Evolutionary conservation across 345 rosid species (phyloP).

Genomic region (Populus euphratica): DNA sequence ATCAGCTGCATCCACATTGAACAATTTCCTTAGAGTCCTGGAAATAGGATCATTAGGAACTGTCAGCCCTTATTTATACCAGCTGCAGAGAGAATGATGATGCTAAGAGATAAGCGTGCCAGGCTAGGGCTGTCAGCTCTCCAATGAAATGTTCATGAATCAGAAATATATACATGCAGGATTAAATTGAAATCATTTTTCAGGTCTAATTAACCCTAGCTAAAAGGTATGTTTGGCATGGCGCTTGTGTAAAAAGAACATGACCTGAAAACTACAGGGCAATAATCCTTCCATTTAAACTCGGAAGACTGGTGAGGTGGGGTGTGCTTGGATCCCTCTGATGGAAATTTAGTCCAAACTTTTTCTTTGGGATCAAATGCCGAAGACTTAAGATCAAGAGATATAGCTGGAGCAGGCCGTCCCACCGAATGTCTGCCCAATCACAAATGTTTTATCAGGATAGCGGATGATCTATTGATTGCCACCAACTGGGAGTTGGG

Average conservation of each 20-base stretch:
- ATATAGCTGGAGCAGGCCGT: constrained; percentile 80
- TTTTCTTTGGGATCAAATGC: constrained; percentile 93
- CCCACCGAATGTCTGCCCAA: constrained; percentile 80
- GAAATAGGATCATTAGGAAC: constrained; percentile 8
- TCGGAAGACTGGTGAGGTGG: constrained; percentile 93
- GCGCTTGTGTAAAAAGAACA: constrained; percentile 1
- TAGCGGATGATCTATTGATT: not conserved
- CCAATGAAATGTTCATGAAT: not conserved
- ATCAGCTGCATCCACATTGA: constrained; percentile 90
- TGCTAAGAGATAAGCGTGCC: not conserved
- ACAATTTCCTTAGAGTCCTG: constrained; percentile 94
- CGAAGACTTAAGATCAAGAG: constrained; percentile 81
- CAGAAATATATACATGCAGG: not conserved
- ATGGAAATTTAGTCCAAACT: constrained; percentile 93
- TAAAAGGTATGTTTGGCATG: not conserved
- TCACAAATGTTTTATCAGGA: not conserved
- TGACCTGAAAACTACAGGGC: constrained; percentile 96
- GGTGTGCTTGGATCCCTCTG: constrained; percentile 90
- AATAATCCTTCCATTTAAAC: constrained; percentile 96
- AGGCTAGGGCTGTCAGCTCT: not conserved
- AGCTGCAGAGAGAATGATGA: not conserved
- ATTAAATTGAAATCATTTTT: not conserved
- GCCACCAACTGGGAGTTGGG: not conserved
- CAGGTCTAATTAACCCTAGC: not conserved
- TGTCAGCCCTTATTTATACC: constrained; percentile 6